A percentile compares a stretch with the other conserved stretches of the same genome.
Evolutionary conservation across 2,329 filamentous ascomycete species (phyloP).

Genomic region (Pseudodiploospora longispora): DNA sequence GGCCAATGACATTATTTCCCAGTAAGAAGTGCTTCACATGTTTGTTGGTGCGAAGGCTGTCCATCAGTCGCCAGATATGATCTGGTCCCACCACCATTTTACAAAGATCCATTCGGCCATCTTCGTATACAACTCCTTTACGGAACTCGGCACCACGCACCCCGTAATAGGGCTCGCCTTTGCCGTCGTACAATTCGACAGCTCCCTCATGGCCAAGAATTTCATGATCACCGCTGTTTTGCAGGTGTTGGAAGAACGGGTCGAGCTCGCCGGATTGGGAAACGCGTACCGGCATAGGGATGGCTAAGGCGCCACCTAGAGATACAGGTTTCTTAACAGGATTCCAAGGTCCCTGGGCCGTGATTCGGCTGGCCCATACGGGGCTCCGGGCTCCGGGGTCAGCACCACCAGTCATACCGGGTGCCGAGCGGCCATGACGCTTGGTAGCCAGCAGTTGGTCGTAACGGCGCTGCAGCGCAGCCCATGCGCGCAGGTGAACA

Average conservation of each 20-base stretch:
- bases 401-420: conserved; percentile 22
- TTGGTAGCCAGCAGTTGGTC: conserved; percentile 24
- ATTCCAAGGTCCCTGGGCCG: conserved; percentile 26
- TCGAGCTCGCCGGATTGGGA: conserved; percentile 22
- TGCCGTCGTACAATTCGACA: conserved; percentile 23
- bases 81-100: conserved; percentile 47
- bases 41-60: conserved; percentile 36
- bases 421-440: conserved; percentile 21
- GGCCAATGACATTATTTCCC: conserved; percentile 47
- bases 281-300: conserved; percentile 27
- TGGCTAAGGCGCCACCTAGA: conserved; percentile 20
- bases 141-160: conserved; percentile 27
- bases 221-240: conserved; percentile 21
- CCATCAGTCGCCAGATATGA: conserved; percentile 41
- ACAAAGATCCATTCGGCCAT: conserved; percentile 46
- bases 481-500: conserved; percentile 28
- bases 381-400: conserved; percentile 23
- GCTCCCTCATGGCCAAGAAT: conserved; percentile 16
- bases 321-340: conserved; percentile 22
- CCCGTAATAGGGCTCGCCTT: conserved; percentile 29
- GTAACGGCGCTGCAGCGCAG: conserved; percentile 26
- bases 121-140: conserved; percentile 38
- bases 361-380: conserved; percentile 25
- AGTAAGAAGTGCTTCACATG: conserved; percentile 44
- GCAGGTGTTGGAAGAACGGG: conserved; percentile 26